A percentile compares a stretch with the other conserved stretches of the same genome.
These are phyloP conservation scores for Cinnamomum micranthum DNA, from an alignment of 164 flowering plant species.

Conservation along the genomic window DNA sequence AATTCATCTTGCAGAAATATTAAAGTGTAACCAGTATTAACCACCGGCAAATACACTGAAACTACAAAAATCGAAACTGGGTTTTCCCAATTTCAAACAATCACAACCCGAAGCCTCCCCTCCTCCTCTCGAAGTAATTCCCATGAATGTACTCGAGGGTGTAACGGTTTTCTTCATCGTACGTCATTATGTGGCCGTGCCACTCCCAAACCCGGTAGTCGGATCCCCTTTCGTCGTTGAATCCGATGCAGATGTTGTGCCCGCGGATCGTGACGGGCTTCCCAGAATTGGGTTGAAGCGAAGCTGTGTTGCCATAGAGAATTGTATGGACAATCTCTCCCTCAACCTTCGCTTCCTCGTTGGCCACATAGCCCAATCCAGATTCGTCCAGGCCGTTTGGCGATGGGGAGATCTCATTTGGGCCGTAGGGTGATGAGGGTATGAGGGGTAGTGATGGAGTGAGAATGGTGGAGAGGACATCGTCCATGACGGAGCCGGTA, in stretches of 20 bases:
- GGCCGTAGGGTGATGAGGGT: slow-evolving; percentile 33
- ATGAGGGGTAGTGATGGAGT: not conserved
- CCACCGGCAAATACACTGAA: not conserved
- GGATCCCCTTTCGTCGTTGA: slow-evolving; percentile 55
- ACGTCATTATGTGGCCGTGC: slow-evolving; percentile 95
- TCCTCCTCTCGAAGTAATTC: slow-evolving; percentile 63
- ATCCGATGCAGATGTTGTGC: slow-evolving; percentile 80
- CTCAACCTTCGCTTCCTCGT: slow-evolving; percentile 82
- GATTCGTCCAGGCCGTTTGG: not conserved
- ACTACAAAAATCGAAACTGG: not conserved
- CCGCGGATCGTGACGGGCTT: slow-evolving; percentile 82
- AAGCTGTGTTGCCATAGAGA: slow-evolving; percentile 44
- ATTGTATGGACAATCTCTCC: slow-evolving; percentile 56
- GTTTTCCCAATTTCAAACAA: not conserved
- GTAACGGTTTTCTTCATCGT: slow-evolving; percentile 78
- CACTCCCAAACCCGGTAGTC: slow-evolving; percentile 98
- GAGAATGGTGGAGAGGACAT: slow-evolving; percentile 52
- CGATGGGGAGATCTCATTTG: no score
- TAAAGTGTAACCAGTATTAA: no score
- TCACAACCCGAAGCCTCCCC: slow-evolving; percentile 13
- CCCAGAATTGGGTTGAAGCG: slow-evolving; percentile 85
- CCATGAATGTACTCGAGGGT: slow-evolving; percentile 93
- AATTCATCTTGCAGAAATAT: no score
- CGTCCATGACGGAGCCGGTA: slow-evolving; percentile 36
- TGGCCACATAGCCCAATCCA: slow-evolving; percentile 38